Conservation (phyloP, 2,329 filamentous ascomycete genomes). For the Pyricularia pennisetigena region DNA sequence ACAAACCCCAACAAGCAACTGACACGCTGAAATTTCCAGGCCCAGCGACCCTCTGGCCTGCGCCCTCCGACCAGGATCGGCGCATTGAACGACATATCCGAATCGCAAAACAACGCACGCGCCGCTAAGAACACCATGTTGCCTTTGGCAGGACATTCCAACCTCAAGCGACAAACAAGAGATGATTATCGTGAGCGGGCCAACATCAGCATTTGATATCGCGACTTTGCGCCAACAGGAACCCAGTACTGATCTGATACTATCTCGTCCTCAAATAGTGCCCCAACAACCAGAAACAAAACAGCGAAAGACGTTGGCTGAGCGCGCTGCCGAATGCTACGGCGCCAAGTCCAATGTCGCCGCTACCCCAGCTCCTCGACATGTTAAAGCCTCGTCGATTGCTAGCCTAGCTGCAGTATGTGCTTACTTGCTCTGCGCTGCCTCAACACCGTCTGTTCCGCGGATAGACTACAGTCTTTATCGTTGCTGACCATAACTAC, state of each 20-base stretch:
- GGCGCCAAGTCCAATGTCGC: constrained; percentile 25
- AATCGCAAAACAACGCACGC: constrained; percentile 51
- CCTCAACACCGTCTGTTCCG: not conserved
- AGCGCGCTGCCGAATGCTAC: constrained; percentile 41
- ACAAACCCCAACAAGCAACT: not conserved
- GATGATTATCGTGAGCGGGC: not conserved
- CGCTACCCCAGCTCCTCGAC: constrained; percentile 19
- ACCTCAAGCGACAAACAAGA: constrained; percentile 35
- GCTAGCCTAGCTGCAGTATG: constrained; percentile 7
- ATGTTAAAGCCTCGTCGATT: constrained; percentile 29
- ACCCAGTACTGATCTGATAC: not conserved
- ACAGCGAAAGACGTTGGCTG: constrained; percentile 42
- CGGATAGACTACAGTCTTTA: not conserved
- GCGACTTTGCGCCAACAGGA: not conserved
- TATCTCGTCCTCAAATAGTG: constrained; percentile 23
- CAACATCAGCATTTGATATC: not conserved
- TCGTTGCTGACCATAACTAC: not conserved
- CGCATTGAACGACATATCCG: constrained; percentile 42
- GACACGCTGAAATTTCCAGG: not conserved
- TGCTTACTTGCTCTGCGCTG: not conserved
- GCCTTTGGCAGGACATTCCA: constrained; percentile 24
- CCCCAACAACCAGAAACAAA: constrained; percentile 44
- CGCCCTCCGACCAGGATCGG: constrained; percentile 12
- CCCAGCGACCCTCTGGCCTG: constrained; percentile 6
- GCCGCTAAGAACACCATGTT: constrained; percentile 14